phyloP scores from a whole-genome alignment of 2,329 filamentous ascomycete genomes.

The Juglanconis oblonga region DNA sequence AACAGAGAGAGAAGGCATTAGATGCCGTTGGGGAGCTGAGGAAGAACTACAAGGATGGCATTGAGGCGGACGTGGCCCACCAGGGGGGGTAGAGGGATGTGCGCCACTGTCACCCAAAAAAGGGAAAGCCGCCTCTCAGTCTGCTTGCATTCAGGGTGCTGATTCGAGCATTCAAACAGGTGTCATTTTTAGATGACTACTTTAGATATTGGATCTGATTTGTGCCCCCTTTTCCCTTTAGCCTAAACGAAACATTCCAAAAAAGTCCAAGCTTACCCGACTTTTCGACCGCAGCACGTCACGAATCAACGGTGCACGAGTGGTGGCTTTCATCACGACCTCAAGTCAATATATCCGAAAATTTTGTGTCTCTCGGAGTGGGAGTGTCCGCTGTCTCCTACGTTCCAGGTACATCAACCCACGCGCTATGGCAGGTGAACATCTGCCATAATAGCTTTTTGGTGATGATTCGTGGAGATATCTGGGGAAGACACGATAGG shows the following conservation, averaged over 20 bases:
- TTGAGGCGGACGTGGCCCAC: not conserved
- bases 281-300: not conserved
- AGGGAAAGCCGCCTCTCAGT: not conserved
- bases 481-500: not conserved
- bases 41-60: not conserved
- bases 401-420: not conserved
- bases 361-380: not conserved
- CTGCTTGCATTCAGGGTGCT: not conserved
- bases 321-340: not conserved
- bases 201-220: not conserved
- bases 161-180: not conserved
- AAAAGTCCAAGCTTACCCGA: not conserved
- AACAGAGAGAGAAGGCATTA: conserved; percentile 4
- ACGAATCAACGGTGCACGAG: not conserved
- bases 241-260: not conserved
- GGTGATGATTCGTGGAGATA: not conserved
- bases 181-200: not conserved
- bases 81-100: not conserved
- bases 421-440: not conserved
- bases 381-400: not conserved
- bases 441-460: not conserved
- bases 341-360: not conserved
- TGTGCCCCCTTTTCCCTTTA: not conserved
- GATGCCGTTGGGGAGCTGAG: not conserved
- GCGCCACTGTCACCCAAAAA: not conserved